These are phyloP conservation scores for Heterobasidion irregulare DNA, from an alignment of 1,284 basidiomycete genomes.

Conservation along the genomic window DNA sequence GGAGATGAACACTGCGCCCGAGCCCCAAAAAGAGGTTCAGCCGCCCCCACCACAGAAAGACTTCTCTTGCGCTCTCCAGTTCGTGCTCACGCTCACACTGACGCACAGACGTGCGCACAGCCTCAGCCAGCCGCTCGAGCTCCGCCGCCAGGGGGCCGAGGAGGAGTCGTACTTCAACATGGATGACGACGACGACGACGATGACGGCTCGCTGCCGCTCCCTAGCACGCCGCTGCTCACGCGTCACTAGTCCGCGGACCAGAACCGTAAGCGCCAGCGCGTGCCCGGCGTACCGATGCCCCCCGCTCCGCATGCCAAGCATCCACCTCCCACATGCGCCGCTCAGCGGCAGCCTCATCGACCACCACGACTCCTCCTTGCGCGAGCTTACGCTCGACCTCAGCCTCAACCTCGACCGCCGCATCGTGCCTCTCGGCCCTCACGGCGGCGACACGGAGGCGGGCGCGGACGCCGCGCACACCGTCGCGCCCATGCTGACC, in stretches of 20 bases:
- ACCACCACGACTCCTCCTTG: no score
- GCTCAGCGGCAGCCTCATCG: no score
- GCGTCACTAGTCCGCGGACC: slow-evolving; percentile 19
- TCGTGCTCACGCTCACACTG: neutral
- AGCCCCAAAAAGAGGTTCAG: no score
- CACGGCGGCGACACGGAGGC: neutral
- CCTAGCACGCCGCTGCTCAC: slow-evolving; percentile 22
- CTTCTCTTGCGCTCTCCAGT: slow-evolving; percentile 14
- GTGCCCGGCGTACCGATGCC: slow-evolving; percentile 17
- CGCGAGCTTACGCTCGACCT: no score
- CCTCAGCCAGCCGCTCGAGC: slow-evolving; percentile 2
- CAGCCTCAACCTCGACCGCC: no score
- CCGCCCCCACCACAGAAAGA: slow-evolving; percentile 37
- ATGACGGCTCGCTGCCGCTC: slow-evolving; percentile 23
- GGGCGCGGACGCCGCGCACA: no score
- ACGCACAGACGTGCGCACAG: neutral
- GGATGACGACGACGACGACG: slow-evolving; percentile 70
- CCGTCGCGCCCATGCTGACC: no score
- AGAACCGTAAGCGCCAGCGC: slow-evolving; percentile 49
- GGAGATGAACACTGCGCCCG: no score
- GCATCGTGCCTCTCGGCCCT: slow-evolving; percentile 7
- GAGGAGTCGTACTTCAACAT: slow-evolving; percentile 91
- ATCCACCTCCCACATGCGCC: no score
- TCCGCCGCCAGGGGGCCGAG: slow-evolving; percentile 45
- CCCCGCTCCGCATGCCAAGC: no score